Evolutionary conservation across 192 early-diverging fungal species (phyloP).

Genomic region (Coemansia erecta): DNA sequence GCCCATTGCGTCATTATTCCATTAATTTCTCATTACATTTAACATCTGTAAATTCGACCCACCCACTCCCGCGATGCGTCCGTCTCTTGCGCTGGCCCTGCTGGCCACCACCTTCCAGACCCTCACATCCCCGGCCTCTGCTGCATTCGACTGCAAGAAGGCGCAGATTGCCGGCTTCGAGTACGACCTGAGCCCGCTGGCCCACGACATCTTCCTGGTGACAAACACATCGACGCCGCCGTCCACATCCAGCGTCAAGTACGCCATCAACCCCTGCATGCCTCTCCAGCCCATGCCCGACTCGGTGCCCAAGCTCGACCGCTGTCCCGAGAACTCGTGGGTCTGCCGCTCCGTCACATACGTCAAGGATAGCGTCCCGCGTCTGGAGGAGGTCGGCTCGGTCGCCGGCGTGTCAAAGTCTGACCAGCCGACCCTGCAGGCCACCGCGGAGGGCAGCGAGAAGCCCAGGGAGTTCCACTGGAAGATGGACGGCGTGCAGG

Average conservation of each 20-base stretch:
- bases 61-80: conserved; percentile 1
- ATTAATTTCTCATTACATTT: too few relatives aligned
- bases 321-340: conserved; percentile 42
- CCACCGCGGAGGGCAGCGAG: conserved; percentile 24
- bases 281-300: conserved; percentile 25
- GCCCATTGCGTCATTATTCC: not conserved
- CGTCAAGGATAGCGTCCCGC: conserved; percentile 38
- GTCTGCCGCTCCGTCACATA: conserved; percentile 45
- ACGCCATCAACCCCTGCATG: conserved; percentile 48
- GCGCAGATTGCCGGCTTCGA: conserved; percentile 32
- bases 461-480: conserved; percentile 39
- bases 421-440: conserved; percentile 27
- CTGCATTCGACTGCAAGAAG: conserved; percentile 49
- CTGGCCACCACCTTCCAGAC: conserved; percentile 1
- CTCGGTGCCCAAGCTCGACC: conserved; percentile 37
- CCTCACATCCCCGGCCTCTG: conserved; percentile 2
- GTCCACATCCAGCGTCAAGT: conserved; percentile 31
- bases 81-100: conserved; percentile 2
- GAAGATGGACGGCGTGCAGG: conserved; percentile 38
- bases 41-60: not conserved
- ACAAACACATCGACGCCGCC: conserved; percentile 45
- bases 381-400: conserved; percentile 34
- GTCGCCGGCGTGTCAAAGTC: conserved; percentile 25
- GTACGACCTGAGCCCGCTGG: conserved; percentile 43
- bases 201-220: conserved; percentile 23